Percentiles rank a stretch among this genome's conserved stretches.
Evolutionary conservation across 106 monocot species (phyloP).

Genomic region (Amphibolis antarctica): DNA sequence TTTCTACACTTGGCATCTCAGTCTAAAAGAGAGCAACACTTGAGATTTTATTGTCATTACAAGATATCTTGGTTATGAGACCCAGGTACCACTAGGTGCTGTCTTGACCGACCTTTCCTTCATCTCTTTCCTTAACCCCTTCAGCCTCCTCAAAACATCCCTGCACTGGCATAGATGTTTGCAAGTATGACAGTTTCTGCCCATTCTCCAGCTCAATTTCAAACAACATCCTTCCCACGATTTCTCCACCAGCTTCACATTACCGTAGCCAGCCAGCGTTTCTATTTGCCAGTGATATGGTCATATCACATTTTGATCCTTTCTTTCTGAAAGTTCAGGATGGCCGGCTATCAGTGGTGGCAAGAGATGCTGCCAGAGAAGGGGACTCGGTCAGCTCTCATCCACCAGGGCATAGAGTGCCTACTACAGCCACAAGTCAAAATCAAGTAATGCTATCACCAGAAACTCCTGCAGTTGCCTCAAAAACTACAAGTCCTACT

Average conservation of each 20-base stretch:
- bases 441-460: slow-evolving; percentile 4
- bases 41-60: too few relatives aligned
- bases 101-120: slow-evolving; percentile 33
- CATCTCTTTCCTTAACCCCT: slow-evolving; percentile 36
- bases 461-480: neutral
- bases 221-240: slow-evolving; percentile 43
- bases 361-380: neutral
- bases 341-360: slow-evolving; percentile 23
- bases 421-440: slow-evolving; percentile 2
- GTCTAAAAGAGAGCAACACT: too few relatives aligned
- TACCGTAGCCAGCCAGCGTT: too few relatives aligned
- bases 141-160: slow-evolving; percentile 46
- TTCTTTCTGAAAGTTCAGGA: slow-evolving; percentile 24
- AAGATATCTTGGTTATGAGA: too few relatives aligned
- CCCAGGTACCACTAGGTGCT: slow-evolving; percentile 50
- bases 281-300: neutral
- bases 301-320: neutral
- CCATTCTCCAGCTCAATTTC: slow-evolving; percentile 41
- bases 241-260: slow-evolving; percentile 48
- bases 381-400: slow-evolving; percentile 3
- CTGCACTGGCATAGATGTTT: slow-evolving; percentile 37
- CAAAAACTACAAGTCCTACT: neutral
- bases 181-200: slow-evolving; percentile 50
- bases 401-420: neutral
- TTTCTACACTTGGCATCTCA: too few relatives aligned